Percentiles rank a stretch among this genome's conserved stretches.
phyloP scores from a whole-genome alignment of 179 eudicot genomes.

The Corrigiola litoralis region DNA sequence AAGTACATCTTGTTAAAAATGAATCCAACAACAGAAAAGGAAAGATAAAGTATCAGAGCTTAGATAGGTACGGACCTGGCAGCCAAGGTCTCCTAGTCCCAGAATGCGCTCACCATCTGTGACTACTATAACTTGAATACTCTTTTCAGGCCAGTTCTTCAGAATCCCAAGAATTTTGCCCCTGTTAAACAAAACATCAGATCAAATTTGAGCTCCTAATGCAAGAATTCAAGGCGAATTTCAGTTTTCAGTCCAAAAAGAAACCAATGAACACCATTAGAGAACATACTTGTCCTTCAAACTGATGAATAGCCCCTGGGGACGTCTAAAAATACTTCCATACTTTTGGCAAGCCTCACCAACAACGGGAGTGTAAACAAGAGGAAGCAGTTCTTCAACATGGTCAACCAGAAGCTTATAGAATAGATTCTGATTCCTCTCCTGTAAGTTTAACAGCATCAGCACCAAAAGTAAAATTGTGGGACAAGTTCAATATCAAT shows the following conservation, averaged over 20 bases:
- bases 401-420: slow-evolving; percentile 62
- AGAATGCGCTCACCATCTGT: slow-evolving; percentile 95
- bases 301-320: slow-evolving; percentile 68
- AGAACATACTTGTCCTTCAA: slow-evolving; percentile 54
- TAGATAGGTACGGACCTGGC: slow-evolving; percentile 51
- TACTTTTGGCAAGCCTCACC: slow-evolving; percentile 98
- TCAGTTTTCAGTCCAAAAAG: neutral
- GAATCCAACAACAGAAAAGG: neutral
- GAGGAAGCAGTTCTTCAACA: slow-evolving; percentile 49
- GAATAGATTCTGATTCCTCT: slow-evolving; percentile 43
- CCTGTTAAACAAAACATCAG: slow-evolving; percentile 33
- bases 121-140: slow-evolving; percentile 86
- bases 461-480: neutral
- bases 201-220: slow-evolving; percentile 2
- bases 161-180: slow-evolving; percentile 75
- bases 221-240: neutral
- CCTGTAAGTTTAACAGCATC: slow-evolving; percentile 27
- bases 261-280: neutral
- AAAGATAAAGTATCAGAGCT: neutral
- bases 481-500: neutral
- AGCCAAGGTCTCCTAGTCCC: slow-evolving; percentile 95
- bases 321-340: slow-evolving; percentile 69
- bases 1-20: neutral
- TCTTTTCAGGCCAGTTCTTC: slow-evolving; percentile 87
- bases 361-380: slow-evolving; percentile 48